Evolutionary conservation across 805 yeast species (phyloP), one percentile per base, ranked within the genome.

Genomic region (Lachancea waltii): DNA sequence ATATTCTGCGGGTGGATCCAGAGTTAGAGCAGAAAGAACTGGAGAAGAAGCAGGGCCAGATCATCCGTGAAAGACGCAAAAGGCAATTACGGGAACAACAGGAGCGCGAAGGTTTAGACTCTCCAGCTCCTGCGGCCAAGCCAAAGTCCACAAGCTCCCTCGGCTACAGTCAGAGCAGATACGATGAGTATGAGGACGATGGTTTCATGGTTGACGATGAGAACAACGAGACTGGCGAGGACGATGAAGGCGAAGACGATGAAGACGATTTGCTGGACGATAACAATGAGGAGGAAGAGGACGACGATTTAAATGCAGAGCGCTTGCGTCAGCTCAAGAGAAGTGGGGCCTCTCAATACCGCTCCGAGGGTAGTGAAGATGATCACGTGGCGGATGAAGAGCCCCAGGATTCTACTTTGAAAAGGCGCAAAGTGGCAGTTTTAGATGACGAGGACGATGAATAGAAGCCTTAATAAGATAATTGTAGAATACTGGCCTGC

Each of bases 61-160:
- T 76, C 42, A 67, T 79, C 50, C 79, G 75, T 58, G 80, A 79
- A 45, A 80, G 81, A 62, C 68, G 82, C 51, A 81, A 77, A 60
- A 72, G 74, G 42, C 72, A 71, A 49, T 61, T 75, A 51, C 73
- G 68, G 38, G 61, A 67, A 24, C 61, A 73, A 41, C 63, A 69
- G 45, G 79, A 77, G 47, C 79, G 72, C 41, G 89, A 80, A 53
- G 67, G 75, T 45, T 46, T 69, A 36, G 81, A 75, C 38, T 66
- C 80, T 34, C 61, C 68, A 7, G 65, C 63, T 16, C 45, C 45
- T 15, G 5, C 32, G 17, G 20, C 28, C n/a, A 9, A 19, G 36
- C 19, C 27, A 3, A 33, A 24, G 22, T 33, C 42, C 15, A 22
- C 43, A 36, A 27, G 43, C 38, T 8, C 21, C 13, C 26, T 42